Conservation (phyloP, 106 monocot genomes). For the Apostasia ramifera region DNA sequence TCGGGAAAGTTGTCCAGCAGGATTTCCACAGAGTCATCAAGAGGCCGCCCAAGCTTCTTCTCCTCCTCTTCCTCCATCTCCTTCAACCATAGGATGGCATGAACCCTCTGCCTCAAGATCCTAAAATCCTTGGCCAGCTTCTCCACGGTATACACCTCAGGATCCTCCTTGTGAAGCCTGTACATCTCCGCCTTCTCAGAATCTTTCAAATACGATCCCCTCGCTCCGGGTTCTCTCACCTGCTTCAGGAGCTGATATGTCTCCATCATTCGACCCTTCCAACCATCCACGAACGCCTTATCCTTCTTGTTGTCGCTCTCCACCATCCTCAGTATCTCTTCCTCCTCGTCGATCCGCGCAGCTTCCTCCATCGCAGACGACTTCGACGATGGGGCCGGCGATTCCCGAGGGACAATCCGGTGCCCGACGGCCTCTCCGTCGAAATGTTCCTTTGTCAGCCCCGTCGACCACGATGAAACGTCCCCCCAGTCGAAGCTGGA, state of each 20-base stretch:
- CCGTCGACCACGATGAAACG: constrained; percentile 78
- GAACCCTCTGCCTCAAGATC: constrained; percentile 88
- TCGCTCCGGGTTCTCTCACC: constrained; percentile 81
- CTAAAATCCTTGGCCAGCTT: constrained; percentile 78
- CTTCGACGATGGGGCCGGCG: neutral
- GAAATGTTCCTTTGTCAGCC: constrained; percentile 71
- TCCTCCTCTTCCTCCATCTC: constrained; percentile 98
- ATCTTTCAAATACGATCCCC: constrained; percentile 77
- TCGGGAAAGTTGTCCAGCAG: constrained; percentile 85
- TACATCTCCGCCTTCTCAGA: constrained; percentile 98
- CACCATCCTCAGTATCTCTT: constrained; percentile 29
- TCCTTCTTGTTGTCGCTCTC: constrained; percentile 36
- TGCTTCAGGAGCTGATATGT: constrained; percentile 73
- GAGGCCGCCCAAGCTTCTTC: constrained; percentile 56
- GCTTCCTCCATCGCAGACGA: constrained; percentile 9
- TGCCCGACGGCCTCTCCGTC: constrained; percentile 60
- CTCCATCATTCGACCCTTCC: constrained; percentile 57
- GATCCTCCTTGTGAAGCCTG: constrained; percentile 74
- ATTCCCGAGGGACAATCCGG: constrained; percentile 7
- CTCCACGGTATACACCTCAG: constrained; percentile 65
- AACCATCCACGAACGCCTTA: constrained; percentile 56
- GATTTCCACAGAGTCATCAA: constrained; percentile 84
- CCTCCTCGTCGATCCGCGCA: constrained; percentile 41
- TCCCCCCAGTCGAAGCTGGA: constrained; percentile 57
- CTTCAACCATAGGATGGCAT: constrained; percentile 89